phyloP scores from a whole-genome alignment of 805 yeast species.

The Saccharomycopsis sp. region DNA sequence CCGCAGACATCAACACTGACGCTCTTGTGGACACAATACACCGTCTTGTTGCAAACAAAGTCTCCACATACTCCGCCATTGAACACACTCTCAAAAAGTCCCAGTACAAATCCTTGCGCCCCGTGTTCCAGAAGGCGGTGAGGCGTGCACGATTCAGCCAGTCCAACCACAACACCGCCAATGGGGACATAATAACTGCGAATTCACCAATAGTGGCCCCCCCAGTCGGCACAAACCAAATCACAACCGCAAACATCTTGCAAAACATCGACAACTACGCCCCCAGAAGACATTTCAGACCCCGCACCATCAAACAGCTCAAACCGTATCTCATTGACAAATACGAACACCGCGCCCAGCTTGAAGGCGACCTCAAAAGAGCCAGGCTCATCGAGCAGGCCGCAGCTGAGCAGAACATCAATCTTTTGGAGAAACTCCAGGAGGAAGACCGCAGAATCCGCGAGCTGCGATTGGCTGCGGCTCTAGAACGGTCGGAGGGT shows the following conservation, averaged over 20 bases:
- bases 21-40: background rate
- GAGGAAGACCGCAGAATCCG: constrained; percentile 16
- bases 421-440: constrained; percentile 16
- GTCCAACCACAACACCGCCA: background rate
- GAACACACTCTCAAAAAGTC: background rate
- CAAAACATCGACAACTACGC: background rate
- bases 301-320: constrained; percentile 20
- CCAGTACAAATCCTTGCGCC: background rate
- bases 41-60: background rate
- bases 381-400: constrained; percentile 18
- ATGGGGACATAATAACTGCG: background rate
- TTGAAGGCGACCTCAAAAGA: constrained; percentile 17
- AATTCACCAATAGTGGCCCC: background rate
- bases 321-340: constrained; percentile 21
- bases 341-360: constrained; percentile 19
- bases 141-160: background rate
- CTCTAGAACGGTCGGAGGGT: constrained; percentile 11
- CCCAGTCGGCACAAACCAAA: background rate
- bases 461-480: constrained; percentile 10
- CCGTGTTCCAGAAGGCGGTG: background rate
- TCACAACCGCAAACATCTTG: background rate
- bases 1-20: constrained; percentile 3
- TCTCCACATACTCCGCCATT: background rate
- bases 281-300: constrained; percentile 13
- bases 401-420: constrained; percentile 17